Conservation (phyloP, 495 filamentous ascomycete species). For the Tuber borchii region DNA sequence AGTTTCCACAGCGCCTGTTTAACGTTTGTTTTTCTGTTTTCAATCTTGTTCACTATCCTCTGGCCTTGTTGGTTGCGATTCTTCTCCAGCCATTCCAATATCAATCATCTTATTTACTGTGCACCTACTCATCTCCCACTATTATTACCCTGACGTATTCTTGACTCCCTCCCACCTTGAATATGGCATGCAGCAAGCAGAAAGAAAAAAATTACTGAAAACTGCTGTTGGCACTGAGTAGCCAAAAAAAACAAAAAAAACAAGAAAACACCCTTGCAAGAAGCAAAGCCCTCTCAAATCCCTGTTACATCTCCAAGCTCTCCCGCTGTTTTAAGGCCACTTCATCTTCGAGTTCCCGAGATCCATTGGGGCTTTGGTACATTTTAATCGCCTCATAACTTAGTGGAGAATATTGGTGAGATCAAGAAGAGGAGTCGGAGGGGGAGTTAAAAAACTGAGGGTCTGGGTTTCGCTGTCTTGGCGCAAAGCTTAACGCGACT, state of each 20-base stretch:
- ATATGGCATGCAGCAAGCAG: not conserved
- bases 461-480: slow-evolving; percentile 19
- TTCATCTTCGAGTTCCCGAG: not conserved
- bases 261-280: not conserved
- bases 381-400: not conserved
- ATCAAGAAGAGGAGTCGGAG: slow-evolving; percentile 2
- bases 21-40: not conserved
- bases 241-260: not conserved
- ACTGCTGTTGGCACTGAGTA: slow-evolving; percentile 4
- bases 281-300: not conserved
- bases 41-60: not conserved
- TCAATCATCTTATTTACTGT: slow-evolving; percentile 4
- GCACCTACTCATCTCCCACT: not conserved
- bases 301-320: not conserved
- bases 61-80: not conserved
- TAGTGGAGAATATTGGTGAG: not conserved
- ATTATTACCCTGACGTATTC: slow-evolving; percentile 3
- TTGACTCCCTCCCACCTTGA: not conserved
- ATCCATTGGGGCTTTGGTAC: not conserved
- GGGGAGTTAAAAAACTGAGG: slow-evolving; percentile 5
- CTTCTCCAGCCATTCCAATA: slow-evolving; percentile 1
- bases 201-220: not conserved
- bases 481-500: slow-evolving; percentile 37
- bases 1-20: not conserved
- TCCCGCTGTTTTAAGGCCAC: not conserved